These are phyloP conservation scores for Pleurostoma richardsiae DNA, from an alignment of 2,329 filamentous ascomycete genomes.

Conservation along the genomic window DNA sequence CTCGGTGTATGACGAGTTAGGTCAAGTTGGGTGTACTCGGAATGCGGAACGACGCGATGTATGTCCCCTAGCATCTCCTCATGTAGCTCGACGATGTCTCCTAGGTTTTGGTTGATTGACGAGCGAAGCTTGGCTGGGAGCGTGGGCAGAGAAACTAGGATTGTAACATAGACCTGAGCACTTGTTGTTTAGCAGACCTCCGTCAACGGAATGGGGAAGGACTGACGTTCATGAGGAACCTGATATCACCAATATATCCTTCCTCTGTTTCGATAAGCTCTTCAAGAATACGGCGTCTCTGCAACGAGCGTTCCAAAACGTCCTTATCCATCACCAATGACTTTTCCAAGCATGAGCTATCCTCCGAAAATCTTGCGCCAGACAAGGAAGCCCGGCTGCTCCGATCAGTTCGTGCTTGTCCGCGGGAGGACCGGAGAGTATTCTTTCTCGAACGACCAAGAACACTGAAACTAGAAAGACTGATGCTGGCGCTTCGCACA, in stretches of 20 bases:
- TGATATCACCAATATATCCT: constrained; percentile 81
- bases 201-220: too few species aligned
- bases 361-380: constrained; percentile 58
- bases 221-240: constrained; percentile 78
- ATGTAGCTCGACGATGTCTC: constrained; percentile 77
- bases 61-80: constrained; percentile 75
- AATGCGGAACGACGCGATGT: constrained; percentile 64
- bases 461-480: constrained; percentile 67
- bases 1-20: constrained; percentile 8
- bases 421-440: constrained; percentile 46
- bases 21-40: constrained; percentile 51
- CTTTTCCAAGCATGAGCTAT: constrained; percentile 57
- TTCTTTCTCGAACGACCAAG: constrained; percentile 54
- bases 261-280: constrained; percentile 85
- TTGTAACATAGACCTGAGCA: constrained; percentile 64
- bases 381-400: constrained; percentile 58
- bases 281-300: constrained; percentile 74
- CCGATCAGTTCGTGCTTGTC: constrained; percentile 54
- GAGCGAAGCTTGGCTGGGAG: constrained; percentile 59
- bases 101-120: constrained; percentile 74
- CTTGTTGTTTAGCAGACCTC: constrained; percentile 7
- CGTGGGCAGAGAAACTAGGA: constrained; percentile 66
- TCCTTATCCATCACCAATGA: constrained; percentile 55
- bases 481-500: constrained; percentile 76
- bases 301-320: constrained; percentile 65